These are phyloP conservation scores for Lumnitzera racemosa DNA, from an alignment of 345 rosid species.

Conservation along the genomic window DNA sequence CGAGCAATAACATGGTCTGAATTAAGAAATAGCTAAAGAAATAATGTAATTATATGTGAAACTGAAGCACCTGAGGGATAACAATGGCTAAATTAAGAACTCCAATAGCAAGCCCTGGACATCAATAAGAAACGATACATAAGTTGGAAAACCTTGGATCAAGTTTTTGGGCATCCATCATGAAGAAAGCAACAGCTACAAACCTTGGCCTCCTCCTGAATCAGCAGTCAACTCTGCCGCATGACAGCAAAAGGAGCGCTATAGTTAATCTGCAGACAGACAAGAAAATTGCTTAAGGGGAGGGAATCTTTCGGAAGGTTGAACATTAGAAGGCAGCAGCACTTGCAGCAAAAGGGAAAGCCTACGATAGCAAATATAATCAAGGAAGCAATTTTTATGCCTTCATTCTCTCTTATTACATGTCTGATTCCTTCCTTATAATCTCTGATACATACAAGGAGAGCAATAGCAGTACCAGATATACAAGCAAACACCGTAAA, in stretches of 20 bases:
- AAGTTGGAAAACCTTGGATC: neutral
- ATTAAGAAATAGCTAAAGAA: no score
- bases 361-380: constrained; percentile 85
- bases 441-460: constrained; percentile 50
- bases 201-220: constrained; percentile 96
- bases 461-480: constrained; percentile 73
- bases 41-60: neutral
- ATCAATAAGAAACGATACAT: neutral
- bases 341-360: constrained; percentile 90
- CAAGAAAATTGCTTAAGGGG: constrained; percentile 5
- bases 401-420: constrained; percentile 44
- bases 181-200: constrained; percentile 8
- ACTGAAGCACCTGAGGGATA: constrained; percentile 57
- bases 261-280: constrained; percentile 64
- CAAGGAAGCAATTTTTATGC: constrained; percentile 63
- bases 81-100: constrained; percentile 93
- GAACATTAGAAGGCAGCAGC: neutral
- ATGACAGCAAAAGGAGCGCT: constrained; percentile 89
- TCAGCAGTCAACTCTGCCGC: constrained; percentile 88
- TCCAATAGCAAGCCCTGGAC: constrained; percentile 91
- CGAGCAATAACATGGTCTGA: no score
- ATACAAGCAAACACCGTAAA: constrained; percentile 78
- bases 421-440: constrained; percentile 50
- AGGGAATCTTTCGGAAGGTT: neutral
- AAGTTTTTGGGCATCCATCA: neutral